Evolutionary conservation across 228 moss, liverwort and hornwort species (phyloP).

Genomic region (Sphagnum fallax): DNA sequence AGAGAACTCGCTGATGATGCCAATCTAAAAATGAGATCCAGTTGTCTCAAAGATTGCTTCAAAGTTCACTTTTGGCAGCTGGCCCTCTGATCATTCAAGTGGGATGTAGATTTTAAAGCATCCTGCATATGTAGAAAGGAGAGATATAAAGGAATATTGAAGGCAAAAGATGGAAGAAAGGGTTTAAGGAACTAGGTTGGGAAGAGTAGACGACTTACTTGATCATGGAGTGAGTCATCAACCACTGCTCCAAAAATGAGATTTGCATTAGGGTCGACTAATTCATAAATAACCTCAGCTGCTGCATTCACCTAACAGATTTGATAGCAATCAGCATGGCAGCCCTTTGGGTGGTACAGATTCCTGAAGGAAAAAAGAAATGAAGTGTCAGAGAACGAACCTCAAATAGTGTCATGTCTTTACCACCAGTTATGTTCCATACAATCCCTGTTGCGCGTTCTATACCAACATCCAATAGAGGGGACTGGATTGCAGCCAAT

Average conservation of each 20-base stretch:
- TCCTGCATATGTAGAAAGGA: too few species aligned
- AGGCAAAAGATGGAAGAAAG: too few species aligned
- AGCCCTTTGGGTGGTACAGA: neutral
- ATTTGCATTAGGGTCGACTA: conserved; percentile 50
- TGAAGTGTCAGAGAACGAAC: conserved; percentile 4
- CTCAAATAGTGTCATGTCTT: conserved; percentile 52
- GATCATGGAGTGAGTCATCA: conserved; percentile 40
- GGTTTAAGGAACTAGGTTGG: too few species aligned
- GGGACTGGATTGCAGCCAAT: conserved; percentile 47
- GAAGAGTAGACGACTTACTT: conserved; percentile 17
- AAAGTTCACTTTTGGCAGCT: too few species aligned
- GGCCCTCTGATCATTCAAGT: too few species aligned
- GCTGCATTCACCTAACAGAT: conserved; percentile 40
- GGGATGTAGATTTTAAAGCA: too few species aligned
- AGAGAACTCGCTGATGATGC: too few species aligned
- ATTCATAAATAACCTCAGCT: conserved; percentile 48
- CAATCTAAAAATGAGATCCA: too few species aligned
- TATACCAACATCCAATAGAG: conserved; percentile 43
- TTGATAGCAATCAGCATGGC: neutral
- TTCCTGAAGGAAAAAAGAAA: neutral
- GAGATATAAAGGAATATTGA: too few species aligned
- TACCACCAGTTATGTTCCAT: conserved; percentile 52
- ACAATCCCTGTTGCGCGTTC: conserved; percentile 54
- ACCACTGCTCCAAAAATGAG: conserved; percentile 53
- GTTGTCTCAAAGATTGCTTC: too few species aligned